phyloP scores from a whole-genome alignment of 495 filamentous ascomycete species.

The Aspergillus saccharolyticus region DNA sequence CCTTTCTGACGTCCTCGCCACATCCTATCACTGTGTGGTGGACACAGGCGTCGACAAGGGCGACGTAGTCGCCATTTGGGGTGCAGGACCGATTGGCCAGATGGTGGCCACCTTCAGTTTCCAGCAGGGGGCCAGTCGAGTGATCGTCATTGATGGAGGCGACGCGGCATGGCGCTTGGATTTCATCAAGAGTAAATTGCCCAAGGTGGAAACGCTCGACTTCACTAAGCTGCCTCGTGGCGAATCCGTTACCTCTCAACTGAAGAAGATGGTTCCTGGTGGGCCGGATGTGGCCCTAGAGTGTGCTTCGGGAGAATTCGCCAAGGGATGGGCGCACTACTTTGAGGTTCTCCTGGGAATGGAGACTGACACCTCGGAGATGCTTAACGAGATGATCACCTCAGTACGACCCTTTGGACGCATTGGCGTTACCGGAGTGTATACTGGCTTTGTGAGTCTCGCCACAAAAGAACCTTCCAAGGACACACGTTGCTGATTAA shows the following conservation, averaged over 20 bases:
- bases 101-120: slow-evolving; percentile 72
- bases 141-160: slow-evolving; percentile 79
- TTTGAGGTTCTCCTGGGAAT: slow-evolving; percentile 66
- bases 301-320: slow-evolving; percentile 79
- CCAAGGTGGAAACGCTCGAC: slow-evolving; percentile 57
- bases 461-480: neutral
- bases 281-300: slow-evolving; percentile 79
- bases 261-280: slow-evolving; percentile 67
- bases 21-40: slow-evolving; percentile 76
- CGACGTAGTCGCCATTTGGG: slow-evolving; percentile 67
- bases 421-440: slow-evolving; percentile 74
- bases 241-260: slow-evolving; percentile 58
- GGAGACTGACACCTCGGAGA: slow-evolving; percentile 84
- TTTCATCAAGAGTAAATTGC: slow-evolving; percentile 58
- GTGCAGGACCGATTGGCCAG: slow-evolving; percentile 72
- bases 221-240: slow-evolving; percentile 48
- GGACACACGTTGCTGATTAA: slow-evolving; percentile 1
- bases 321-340: slow-evolving; percentile 77
- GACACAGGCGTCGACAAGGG: slow-evolving; percentile 76
- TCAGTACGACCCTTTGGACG: slow-evolving; percentile 71
- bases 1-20: slow-evolving; percentile 73
- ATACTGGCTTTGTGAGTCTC: slow-evolving; percentile 69
- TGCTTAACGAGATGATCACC: slow-evolving; percentile 83
- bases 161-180: slow-evolving; percentile 58
- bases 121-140: slow-evolving; percentile 63